These are phyloP conservation scores for Pseudogymnoascus verrucosus DNA, from an alignment of 2,329 filamentous ascomycete species.

Conservation along the genomic window DNA sequence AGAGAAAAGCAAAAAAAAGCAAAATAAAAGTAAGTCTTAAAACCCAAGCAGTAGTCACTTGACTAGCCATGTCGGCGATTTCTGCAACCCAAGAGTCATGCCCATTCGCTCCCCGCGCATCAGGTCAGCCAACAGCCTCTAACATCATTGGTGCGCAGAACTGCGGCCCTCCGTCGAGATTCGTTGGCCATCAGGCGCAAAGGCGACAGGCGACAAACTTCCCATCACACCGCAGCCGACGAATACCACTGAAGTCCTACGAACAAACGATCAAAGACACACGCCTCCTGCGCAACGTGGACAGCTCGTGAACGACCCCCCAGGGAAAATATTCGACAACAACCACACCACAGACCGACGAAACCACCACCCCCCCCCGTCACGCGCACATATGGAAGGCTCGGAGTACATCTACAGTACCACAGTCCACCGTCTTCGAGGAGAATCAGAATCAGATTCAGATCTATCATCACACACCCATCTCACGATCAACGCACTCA, in stretches of 20 bases:
- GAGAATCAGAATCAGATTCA: background rate
- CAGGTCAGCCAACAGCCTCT: constrained; percentile 12
- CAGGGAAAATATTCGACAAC: background rate
- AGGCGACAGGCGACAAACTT: background rate
- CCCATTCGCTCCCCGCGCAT: background rate
- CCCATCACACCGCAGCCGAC: background rate
- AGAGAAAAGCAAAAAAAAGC: background rate
- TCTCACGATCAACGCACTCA: constrained; percentile 12
- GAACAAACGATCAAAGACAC: background rate
- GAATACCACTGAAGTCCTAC: background rate
- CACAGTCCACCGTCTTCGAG: background rate
- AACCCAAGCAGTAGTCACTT: background rate
- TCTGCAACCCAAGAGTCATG: background rate
- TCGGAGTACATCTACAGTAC: background rate
- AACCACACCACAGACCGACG: background rate
- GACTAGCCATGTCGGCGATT: background rate
- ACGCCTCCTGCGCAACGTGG: background rate
- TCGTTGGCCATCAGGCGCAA: background rate
- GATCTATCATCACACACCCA: constrained; percentile 13
- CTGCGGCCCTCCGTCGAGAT: background rate
- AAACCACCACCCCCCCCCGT: background rate
- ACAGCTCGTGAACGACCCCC: background rate
- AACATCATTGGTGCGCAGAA: constrained; percentile 4
- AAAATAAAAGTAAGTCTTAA: background rate
- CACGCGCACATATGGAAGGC: background rate